Base-by-base conservation (phyloP, 352 stramenopile genomes). In the Pythium plurisporium region DNA sequence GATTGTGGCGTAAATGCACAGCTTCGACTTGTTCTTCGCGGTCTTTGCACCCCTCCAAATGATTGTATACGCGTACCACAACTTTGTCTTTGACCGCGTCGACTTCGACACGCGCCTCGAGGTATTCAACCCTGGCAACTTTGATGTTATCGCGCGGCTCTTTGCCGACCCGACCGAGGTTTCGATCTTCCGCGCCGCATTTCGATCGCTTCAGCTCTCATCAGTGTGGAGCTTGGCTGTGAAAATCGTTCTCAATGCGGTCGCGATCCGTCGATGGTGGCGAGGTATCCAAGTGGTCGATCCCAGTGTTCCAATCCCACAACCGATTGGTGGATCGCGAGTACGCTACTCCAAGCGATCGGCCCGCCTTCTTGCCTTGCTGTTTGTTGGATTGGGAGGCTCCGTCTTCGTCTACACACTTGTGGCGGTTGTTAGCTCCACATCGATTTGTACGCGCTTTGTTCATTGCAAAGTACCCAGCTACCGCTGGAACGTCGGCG, bases 21-120 rank as follows among this genome's bases (percentile, higher is more conserved):
- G 68, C 14, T 86, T 83, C 27, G 72, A 87, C 17, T 36, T 87
- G 40, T 84, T 87, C 42, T 87, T 87, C 55, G 76, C 72, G 2
- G 76, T 84, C 11, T 82, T 84, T 42, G 69, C 73, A 22, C 74
- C 70, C 5, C 34, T 84, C 0, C 50, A 74, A 14, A 68, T 81
- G 15, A 47, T 87, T 2, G 34, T 70, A 0, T 82, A 74, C 44
- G 70, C 71, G 9, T 71, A 75, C 40, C 46, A 70, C 33, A 62
- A 65, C 9, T 87, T 87, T 27, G 5, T 59, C 20, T 79, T 85
- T 26, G 62, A 79, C n/a, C 57, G 60, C 11, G 64, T 36, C 15
- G 70, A 53, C 7, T 85, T 83, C 26, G 47, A 14, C 14, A 77
- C 65, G 1, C 72, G 69, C 30, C 54, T 49, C 4, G 72, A 73